Base-by-base conservation (phyloP, 2,329 filamentous ascomycete genomes). In the Tympanopsis confertula region DNA sequence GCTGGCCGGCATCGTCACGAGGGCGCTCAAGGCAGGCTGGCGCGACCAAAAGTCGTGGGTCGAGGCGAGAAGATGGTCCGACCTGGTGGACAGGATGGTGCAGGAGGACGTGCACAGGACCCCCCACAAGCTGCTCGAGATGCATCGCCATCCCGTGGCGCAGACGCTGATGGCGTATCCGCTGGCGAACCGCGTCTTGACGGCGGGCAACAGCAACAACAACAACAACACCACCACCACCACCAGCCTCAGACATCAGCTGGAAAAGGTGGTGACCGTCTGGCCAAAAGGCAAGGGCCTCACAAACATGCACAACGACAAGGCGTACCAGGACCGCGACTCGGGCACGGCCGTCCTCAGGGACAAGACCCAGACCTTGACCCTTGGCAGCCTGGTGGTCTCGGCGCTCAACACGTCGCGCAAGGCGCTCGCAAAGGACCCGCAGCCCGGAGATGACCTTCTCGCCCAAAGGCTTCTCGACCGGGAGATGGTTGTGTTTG, bases 1-100 rank as follows among this genome's bases (percentile, higher is more conserved):
- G 24, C 46, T 69, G 43, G 47, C 50, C 37, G 54, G 44, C 38
- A 42, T 66, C 35, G 59, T 65, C 54, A 42, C 57, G 44, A 64
- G 60, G 50, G 66, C 70, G 33, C 44, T 62, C 39, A 47, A 53
- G 33, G 54, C 50, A 43, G 50, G 43, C 15, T 65, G 55, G 52
- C 47, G 52, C 28, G 45, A 50, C 39, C 45, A 42, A 13, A 47
- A 57, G 48, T 65, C 65, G 7, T n/a, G 22, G 13, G 49, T 50
- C 29, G 53, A 63, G 51, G 64, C 68, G 2, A 58, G 50, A 41
- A 58, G 50, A 41, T 67, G 65, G 61, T 57, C 59, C 5, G 60
- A 68, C 41, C 51, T 63, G 41, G 52, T 76, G 13, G 42, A 73
- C 39, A 68, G 74, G 35, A 50, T 74, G 42, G 51, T 74, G 32